Base-by-base conservation (phyloP, 768 basidiomycete genomes). In the Tulasnella sp. region DNA sequence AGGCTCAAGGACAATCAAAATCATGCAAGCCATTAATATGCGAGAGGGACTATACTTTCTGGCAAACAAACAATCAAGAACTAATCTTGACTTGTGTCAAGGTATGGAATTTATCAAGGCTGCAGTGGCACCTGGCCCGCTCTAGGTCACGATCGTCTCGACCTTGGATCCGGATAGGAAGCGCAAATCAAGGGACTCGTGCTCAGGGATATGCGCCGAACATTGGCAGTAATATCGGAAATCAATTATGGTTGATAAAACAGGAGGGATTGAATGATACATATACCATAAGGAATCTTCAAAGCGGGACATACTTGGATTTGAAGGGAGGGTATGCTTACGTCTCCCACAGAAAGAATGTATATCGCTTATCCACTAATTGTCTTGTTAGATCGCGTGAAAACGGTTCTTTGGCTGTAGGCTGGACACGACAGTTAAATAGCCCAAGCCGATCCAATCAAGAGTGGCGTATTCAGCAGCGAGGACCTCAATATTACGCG, bases 301-400 rank as follows among this genome's bases (percentile, higher is more conserved):
- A 74, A 37, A n/a, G 34, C 31, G 72, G 72, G 72, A 74, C 72
- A 28, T 40, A 16, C 22, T 22, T 74, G 72, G 72, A 74, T 44
- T 37, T 74, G 72, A 11, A 14, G 11, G 72, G 72, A 18, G 42
- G 72, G 72, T 74, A 74, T 16, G 34, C 16, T 31, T 34, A 24
- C 58, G 28, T 20, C 58, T 46, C 37, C 28, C 14, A 31, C 11
- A 7, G 14, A 12, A 14, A 40, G 7, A 40, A 18, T 12, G 9
- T 12, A 22, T 9, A 74, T 22, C 20, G 11, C n/a, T 40, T 22
- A 74, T 44, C 20, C 28, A 74, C 22, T 22, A 74, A 11, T n/a
- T 9, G n/a, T 37, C 8, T 40, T 22, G 28, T 34, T 74, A 74
- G 72, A 22, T 7, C 11, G 16, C 34, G 37, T 12, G 34, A 31